Base-by-base conservation (phyloP, 2,329 filamentous ascomycete genomes). In the Elsinoe arachidis region DNA sequence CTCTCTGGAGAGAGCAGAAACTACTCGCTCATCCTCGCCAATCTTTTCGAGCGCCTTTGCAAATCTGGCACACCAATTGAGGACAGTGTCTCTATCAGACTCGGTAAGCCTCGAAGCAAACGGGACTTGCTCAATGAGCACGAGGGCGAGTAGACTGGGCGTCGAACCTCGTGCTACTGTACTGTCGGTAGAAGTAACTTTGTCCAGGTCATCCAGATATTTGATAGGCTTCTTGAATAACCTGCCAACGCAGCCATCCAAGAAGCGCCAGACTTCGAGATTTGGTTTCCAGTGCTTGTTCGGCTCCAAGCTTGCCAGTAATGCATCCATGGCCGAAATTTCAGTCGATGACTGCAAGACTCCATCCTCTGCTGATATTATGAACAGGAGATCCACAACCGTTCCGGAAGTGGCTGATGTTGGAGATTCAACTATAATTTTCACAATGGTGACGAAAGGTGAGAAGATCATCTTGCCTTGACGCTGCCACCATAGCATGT, bases 401-500 rank as follows among this genome's bases (percentile, higher is more conserved):
- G 69, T 59, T 5, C 47, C 14, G 21, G 66, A 58, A 10, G 64
- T 59, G 12, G 72, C 60, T 72, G 74, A 55, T 5, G 39, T 14
- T 2, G 59, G 38, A 10, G 66, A 63, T 38, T 63, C 75, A 2
- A 77, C 74, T 35, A 79, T 75, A 5, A 87, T 74, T 59, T 78
- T 82, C 5, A 92, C 70, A 19, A 92, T 77, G 0, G 84, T 83
- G n/a, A 82, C 81, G 61, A 90, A 89, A 0, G 87, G 86, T 3
- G 87, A 89, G 38, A 81, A 74, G 19, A 68, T 68, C n/a, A 87
- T 74, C 1, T 78, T 78, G 73, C 78, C 80, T 60, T 79, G 76
- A 66, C 88, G 91, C 61, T 87, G 80, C 75, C 93, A 96, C 92
- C 92, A 97, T 61, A 87, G 84, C 84, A 96, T 93, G 5, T 85